phyloP scores from a whole-genome alignment of 75 land plant genomes.

The Cunninghamia lanceolata region DNA sequence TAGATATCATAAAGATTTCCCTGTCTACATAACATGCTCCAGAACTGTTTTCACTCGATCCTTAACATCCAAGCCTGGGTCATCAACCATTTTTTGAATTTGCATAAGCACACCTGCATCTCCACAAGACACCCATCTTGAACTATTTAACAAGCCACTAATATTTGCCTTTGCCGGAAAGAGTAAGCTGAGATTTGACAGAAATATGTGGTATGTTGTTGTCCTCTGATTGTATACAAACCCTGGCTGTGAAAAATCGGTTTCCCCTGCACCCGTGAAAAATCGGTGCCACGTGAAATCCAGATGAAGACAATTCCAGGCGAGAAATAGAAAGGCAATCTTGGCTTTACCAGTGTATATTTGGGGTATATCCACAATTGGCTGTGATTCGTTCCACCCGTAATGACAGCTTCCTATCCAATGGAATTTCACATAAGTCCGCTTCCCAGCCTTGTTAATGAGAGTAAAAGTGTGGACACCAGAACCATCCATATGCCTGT shows the following conservation, averaged over 20 bases:
- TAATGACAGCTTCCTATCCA: slow-evolving; percentile 75
- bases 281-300: slow-evolving; percentile 87
- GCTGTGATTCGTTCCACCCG: slow-evolving; percentile 80
- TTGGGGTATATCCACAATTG: slow-evolving; percentile 18
- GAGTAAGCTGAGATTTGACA: too few species aligned
- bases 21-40: slow-evolving; percentile 36
- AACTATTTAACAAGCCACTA: too few species aligned
- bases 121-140: too few species aligned
- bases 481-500: slow-evolving; percentile 91
- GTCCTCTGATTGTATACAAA: slow-evolving; percentile 65
- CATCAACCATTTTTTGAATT: slow-evolving; percentile 72
- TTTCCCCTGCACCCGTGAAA: slow-evolving; percentile 62
- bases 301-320: slow-evolving; percentile 65
- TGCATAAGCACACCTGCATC: slow-evolving; percentile 70
- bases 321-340: slow-evolving; percentile 87
- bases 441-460: slow-evolving; percentile 63
- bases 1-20: not conserved
- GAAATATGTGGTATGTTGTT: too few species aligned
- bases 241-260: slow-evolving; percentile 68
- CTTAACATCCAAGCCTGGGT: slow-evolving; percentile 93
- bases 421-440: slow-evolving; percentile 73
- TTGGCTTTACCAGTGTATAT: slow-evolving; percentile 29
- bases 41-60: slow-evolving; percentile 64
- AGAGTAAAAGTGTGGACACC: slow-evolving; percentile 80
- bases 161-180: too few species aligned